Conservation (phyloP, 495 filamentous ascomycete genomes). For the Elaphomyces granulatus region DNA sequence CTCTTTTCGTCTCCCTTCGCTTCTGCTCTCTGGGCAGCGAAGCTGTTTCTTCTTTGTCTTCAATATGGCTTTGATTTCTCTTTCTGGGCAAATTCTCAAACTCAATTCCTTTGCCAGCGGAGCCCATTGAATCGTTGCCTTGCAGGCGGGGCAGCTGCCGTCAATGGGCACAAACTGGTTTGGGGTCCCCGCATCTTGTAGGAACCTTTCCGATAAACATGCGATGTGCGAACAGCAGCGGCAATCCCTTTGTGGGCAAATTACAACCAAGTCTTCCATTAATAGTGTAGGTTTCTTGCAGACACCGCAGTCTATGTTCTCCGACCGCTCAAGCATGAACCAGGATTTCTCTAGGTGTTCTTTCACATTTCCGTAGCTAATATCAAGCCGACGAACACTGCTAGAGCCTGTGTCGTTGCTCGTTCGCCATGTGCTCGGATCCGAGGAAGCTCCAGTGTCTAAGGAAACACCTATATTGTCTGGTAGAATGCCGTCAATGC, state of each 20-base stretch:
- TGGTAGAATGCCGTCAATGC: conserved; percentile 33
- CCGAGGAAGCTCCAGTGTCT: conserved; percentile 26
- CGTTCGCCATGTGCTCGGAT: conserved; percentile 1
- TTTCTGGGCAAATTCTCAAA: conserved; percentile 49
- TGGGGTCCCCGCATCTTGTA: conserved; percentile 27
- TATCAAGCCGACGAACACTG: conserved; percentile 41
- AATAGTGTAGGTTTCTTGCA: conserved; percentile 40
- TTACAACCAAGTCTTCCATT: conserved; percentile 39
- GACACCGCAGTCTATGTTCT: conserved; percentile 41
- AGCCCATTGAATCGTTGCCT: conserved; percentile 48
- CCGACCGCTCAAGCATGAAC: conserved; percentile 44
- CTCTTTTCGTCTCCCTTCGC: no score
- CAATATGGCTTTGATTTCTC: conserved; percentile 49
- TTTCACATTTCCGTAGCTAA: conserved; percentile 52
- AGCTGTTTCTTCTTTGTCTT: conserved; percentile 31
- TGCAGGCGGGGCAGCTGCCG: conserved; percentile 63
- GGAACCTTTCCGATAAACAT: conserved; percentile 58
- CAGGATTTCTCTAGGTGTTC: conserved; percentile 57
- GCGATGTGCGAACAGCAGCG: conserved; percentile 54
- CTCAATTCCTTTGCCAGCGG: conserved; percentile 71
- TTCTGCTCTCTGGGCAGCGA: no score
- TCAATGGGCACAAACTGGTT: conserved; percentile 47
- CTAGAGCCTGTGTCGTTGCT: conserved; percentile 9
- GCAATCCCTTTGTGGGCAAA: conserved; percentile 57
- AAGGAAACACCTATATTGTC: conserved; percentile 38